Base-by-base conservation (phyloP, 2,329 filamentous ascomycete species). In the Tolypocladium capitatum region DNA sequence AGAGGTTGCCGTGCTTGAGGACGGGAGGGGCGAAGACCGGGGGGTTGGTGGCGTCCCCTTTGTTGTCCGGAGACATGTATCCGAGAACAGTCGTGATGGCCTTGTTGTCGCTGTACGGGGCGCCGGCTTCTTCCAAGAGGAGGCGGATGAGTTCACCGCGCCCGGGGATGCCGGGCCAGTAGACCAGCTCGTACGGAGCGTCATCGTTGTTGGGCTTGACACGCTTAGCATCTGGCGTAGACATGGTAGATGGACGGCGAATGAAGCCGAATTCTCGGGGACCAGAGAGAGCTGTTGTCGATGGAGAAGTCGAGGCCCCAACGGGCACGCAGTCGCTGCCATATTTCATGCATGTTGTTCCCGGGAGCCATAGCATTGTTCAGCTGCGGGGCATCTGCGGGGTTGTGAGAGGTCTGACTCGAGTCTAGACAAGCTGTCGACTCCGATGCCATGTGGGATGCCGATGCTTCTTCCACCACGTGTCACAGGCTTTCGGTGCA, bases 71-170 rank as follows among this genome's bases (percentile, higher is more conserved):
- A 49, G 67, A 68, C 49, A 77, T 72, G 51, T 70, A 64, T 1
- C 68, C 59, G 3, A 73, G 60, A 14, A 87, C 72, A 2, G 66
- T 55, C 1, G 69, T 56, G 42, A 76, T 66, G 47, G 76, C 81
- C n/a, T 72, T 65, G 30, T 75, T 58, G 66, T 90, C 84, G 24
- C 64, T 76, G 69, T 87, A 90, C 4, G 73, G 61, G 1, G 76
- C 76, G 18, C 74, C 74, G 20, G 78, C 72, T 46, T 84, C 83
- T 66, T 90, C 85, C 54, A 91, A 78, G 16, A 74, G 73, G 11
- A 91, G 75, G 21, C 86, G 84, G 59, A 89, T 68, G 61, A 80
- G 78, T 60, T 91, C 86, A 51, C 80, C 86, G 44, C 86, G 82
- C 36, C 86, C 86, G 32, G 86, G 86, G 27, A 87, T 67, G 18